A percentile compares a stretch with the other conserved stretches of the same genome.
phyloP scores from a whole-genome alignment of 1,284 basidiomycete species.

The Austropuccinia psidii region DNA sequence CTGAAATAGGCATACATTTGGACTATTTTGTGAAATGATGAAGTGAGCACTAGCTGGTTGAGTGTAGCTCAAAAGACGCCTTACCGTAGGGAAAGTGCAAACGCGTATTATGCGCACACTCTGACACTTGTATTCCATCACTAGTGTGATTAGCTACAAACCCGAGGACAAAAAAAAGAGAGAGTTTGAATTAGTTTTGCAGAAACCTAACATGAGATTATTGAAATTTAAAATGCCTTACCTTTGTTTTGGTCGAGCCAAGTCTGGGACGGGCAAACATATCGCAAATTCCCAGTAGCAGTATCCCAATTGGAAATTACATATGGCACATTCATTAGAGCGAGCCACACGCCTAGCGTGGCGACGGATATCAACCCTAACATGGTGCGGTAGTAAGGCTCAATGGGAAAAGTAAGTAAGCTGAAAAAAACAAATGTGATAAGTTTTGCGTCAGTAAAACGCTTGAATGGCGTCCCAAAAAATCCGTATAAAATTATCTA shows the following conservation, averaged over 20 bases:
- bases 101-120: conserved; percentile 6
- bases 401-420: too few relatives aligned
- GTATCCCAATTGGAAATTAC: not conserved
- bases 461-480: too few relatives aligned
- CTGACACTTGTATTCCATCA: not conserved
- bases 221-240: not conserved
- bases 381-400: too few relatives aligned
- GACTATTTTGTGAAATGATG: not conserved
- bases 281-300: not conserved
- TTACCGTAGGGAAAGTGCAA: not conserved
- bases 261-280: not conserved
- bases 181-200: too few relatives aligned
- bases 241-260: not conserved
- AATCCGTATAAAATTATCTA: too few relatives aligned
- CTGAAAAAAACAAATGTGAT: too few relatives aligned
- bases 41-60: not conserved
- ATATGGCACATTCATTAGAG: not conserved
- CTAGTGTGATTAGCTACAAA: not conserved
- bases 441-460: too few relatives aligned
- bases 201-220: too few relatives aligned
- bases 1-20: not conserved
- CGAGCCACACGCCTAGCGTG: too few relatives aligned
- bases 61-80: too few relatives aligned
- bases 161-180: too few relatives aligned
- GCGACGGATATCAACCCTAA: too few relatives aligned